Base-by-base conservation (phyloP, 768 basidiomycete species). In the Amanita jacksonii region DNA sequence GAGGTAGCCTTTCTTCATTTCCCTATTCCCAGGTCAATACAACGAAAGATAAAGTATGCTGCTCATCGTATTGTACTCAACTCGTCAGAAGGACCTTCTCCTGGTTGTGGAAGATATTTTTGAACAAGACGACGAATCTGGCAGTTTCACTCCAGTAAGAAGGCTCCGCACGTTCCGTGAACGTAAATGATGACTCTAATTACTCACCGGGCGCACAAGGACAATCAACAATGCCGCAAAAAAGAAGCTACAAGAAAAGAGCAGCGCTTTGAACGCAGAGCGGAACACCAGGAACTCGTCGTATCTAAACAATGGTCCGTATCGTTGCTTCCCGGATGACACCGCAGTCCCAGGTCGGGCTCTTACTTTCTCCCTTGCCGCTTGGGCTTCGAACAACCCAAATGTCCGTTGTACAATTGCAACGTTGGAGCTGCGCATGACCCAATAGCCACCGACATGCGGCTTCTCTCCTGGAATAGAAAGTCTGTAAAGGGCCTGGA, bases 271-370 rank as follows among this genome's bases (percentile, higher is more conserved):
- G 43, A 1, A 71, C 9, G 4, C 71, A 35, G 9, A 74, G 3
- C 61, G 56, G 38, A 63, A 67, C 3, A 60, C 63, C 50, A 74
- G 15, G 46, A 84, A 83, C 59, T 93, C 90, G 40, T 79, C 77
- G 57, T 92, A 94, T 35, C 64, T 65, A 67, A 96, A 90, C 2
- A 72, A 54, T 0, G 76, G 65, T 4, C 87, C 92, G 54, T 93
- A 92, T 36, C 58, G 56, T 32, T 49, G 51, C 34, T 53, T 55
- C 44, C 59, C 51, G 10, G 57, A 49, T 8, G 42, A 35, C 22
- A 10, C 40, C 23, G 30, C 28, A 24, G 7, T 32, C 6, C 34
- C 19, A 8, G 3, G 15, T 18, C 16, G n/a, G 9, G 8, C 20
- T 35, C 59, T 59, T 51, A 28, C 25, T 46, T 13, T 42, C 58